Conservation (phyloP, 2,329 filamentous ascomycete genomes). For the Paecilomyces formosus region DNA sequence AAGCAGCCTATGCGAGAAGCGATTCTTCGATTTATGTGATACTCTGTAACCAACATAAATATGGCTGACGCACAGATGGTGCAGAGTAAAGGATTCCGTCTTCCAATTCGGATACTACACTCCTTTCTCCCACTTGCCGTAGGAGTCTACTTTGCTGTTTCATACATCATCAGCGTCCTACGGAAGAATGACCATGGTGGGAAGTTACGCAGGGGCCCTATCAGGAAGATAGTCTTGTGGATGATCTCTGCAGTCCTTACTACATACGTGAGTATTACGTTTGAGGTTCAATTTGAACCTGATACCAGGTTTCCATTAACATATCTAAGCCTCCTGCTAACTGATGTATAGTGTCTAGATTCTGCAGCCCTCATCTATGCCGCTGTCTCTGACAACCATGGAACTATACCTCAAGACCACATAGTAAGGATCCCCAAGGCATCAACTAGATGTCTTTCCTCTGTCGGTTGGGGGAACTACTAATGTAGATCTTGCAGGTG, state of each 20-base stretch:
- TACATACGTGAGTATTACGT: conserved; percentile 31
- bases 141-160: conserved; percentile 51
- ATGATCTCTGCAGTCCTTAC: conserved; percentile 26
- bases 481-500: conserved; percentile 27
- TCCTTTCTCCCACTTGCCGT: conserved; percentile 40
- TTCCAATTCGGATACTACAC: conserved; percentile 5
- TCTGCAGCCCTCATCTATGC: conserved; percentile 9
- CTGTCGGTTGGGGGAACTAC: background rate
- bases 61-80: background rate
- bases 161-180: conserved; percentile 47
- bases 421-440: conserved; percentile 7
- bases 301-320: background rate
- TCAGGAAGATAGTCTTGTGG: conserved; percentile 38
- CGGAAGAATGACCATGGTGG: conserved; percentile 41
- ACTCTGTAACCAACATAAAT: background rate
- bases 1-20: background rate
- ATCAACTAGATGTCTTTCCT: background rate
- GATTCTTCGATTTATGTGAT: background rate
- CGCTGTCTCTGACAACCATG: background rate
- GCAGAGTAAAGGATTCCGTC: background rate
- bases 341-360: conserved; percentile 7
- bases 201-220: conserved; percentile 29
- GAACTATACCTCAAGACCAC: conserved; percentile 3
- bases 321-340: background rate
- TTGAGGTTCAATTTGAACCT: background rate